phyloP scores from a whole-genome alignment of 169 alveolate genomes.

The Cryptosporidium ryanae region DNA sequence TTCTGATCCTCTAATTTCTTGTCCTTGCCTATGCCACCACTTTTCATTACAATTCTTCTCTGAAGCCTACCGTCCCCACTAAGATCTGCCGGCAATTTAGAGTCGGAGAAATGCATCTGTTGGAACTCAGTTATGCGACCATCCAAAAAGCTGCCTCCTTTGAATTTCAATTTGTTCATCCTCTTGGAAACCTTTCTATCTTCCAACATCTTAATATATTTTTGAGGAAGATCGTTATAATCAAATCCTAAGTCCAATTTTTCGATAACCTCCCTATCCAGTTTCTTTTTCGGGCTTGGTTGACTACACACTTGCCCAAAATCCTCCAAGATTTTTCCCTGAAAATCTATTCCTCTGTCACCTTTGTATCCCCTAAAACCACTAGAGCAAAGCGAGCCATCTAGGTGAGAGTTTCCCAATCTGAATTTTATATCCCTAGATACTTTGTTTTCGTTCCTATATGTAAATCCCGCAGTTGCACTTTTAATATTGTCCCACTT shows the following conservation, averaged over 20 bases:
- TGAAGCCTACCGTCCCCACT: too few relatives aligned
- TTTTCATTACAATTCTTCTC: background rate
- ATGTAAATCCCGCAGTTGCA: slow-evolving; percentile 6
- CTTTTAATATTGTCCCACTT: slow-evolving; percentile 28
- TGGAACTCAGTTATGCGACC: too few relatives aligned
- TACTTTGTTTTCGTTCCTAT: background rate
- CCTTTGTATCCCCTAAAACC: slow-evolving; percentile 9
- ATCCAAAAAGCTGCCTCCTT: too few relatives aligned
- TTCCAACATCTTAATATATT: background rate
- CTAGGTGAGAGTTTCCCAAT: background rate
- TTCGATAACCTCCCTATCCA: background rate
- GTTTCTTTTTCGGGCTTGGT: background rate
- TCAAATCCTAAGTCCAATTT: slow-evolving; percentile 29
- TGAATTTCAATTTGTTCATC: background rate
- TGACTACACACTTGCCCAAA: background rate
- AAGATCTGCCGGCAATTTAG: too few relatives aligned
- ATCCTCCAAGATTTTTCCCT: slow-evolving; percentile 6
- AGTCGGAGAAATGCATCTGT: too few relatives aligned
- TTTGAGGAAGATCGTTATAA: slow-evolving; percentile 7
- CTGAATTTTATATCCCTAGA: background rate
- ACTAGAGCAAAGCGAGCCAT: background rate
- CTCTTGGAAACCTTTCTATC: slow-evolving; percentile 4
- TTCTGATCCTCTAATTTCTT: background rate
- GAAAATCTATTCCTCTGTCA: slow-evolving; percentile 63
- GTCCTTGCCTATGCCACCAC: background rate